Conservation (phyloP, 2,329 filamentous ascomycete species). For the Sporothrix schenckii region DNA sequence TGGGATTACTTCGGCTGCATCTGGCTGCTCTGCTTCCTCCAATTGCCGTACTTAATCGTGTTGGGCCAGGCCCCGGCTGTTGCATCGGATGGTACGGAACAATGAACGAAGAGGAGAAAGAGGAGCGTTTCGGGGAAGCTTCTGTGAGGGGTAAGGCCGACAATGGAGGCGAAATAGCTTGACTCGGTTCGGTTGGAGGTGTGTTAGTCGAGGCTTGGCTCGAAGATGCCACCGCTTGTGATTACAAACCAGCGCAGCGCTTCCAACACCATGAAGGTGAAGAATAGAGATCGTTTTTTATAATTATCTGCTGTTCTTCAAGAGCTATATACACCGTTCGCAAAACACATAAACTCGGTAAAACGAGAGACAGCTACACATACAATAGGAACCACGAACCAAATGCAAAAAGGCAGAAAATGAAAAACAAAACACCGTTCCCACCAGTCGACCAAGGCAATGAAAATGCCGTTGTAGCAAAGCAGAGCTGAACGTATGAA, state of each 20-base stretch:
- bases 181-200: not conserved
- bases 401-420: not conserved
- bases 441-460: not conserved
- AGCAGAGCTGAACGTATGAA: not conserved
- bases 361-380: not conserved
- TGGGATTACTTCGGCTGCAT: not conserved
- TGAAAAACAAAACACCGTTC: not conserved
- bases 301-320: not conserved
- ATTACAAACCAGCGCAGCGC: not conserved
- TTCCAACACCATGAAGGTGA: not conserved
- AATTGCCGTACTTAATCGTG: slow-evolving; percentile 5
- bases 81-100: slow-evolving; percentile 27
- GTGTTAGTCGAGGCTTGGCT: slow-evolving; percentile 7
- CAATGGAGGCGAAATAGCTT: not conserved
- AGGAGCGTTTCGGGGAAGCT: not conserved
- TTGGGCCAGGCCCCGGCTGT: slow-evolving; percentile 1
- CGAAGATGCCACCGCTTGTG: not conserved
- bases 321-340: slow-evolving; percentile 3
- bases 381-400: slow-evolving; percentile 8
- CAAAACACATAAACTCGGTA: not conserved
- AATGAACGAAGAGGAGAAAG: not conserved
- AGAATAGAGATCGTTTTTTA: not conserved
- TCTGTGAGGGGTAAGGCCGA: slow-evolving; percentile 4
- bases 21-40: not conserved
- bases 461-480: not conserved